Evolutionary conservation across 2,329 filamentous ascomycete species (phyloP), one percentile per base, ranked within the genome.

Genomic region (Penicillium sp.): DNA sequence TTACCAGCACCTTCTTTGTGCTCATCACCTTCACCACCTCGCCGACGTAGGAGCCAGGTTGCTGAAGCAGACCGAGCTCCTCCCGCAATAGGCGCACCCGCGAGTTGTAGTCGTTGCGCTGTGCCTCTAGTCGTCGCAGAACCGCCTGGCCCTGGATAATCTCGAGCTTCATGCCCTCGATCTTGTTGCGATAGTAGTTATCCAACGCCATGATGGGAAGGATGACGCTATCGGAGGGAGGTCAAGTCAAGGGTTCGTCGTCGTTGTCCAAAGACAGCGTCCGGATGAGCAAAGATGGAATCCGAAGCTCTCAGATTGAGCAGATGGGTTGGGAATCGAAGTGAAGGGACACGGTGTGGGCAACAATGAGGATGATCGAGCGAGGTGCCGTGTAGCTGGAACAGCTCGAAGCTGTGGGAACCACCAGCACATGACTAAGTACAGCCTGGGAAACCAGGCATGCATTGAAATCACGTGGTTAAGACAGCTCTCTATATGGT

Each of bases 21-120:
- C 92, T 86, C 93, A 98, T 98, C 50, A 97, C 93, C 81, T 97
- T 98, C 69, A 98, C 93, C n/a, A 98, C 93, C 75, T 98, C 93
- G 52, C 93, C 93, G 29, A 98, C 93, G 68, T 98, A 98, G 18
- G 92, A 97, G 35, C 93, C 93, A 3, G 93, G 93, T 72, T 98
- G 93, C 75, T 98, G 93, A 58, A 98, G 78, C 65, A 98, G 78
- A 46, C 93, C 93, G 20, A 98, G 82, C 78, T 98, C 93, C 77
- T 98, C 93, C 64, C 93, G 82, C 66, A 98, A 77, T 73, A 98
- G 79, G 55, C 93, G 88, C 65, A 98, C 93, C 69, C 93, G 84
- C 53, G 93, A 97, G 79, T 98, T 98, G 81, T 97, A 97, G 76
- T 98, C 93, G 69, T 98, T 98, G 61, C 93, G 86, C 75, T 98